These are phyloP conservation scores for Vicia faba DNA, from an alignment of 306 rosid genomes.

Conservation along the genomic window DNA sequence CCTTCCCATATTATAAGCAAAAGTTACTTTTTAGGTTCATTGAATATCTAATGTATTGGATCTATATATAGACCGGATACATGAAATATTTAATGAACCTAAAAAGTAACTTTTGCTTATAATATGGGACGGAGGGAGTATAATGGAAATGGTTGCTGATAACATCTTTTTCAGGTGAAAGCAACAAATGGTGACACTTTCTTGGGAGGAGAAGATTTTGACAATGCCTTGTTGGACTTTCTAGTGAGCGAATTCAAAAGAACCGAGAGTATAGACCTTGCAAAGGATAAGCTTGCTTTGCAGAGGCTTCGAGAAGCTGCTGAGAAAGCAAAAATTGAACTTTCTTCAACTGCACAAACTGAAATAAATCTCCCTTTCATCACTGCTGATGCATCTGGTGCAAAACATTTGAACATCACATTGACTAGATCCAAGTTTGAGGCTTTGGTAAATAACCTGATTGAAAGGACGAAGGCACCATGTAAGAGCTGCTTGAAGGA, in stretches of 20 bases:
- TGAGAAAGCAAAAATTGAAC: conserved; percentile 93
- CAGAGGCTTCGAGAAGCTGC: conserved; percentile 98
- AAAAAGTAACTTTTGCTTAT: no score
- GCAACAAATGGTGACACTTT: conserved; percentile 95
- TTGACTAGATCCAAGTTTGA: conserved; percentile 89
- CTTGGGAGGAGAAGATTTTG: conserved; percentile 97
- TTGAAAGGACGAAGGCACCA: conserved; percentile 88
- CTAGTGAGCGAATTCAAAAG: conserved; percentile 83
- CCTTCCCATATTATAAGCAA: no score
- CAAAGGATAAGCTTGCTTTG: conserved; percentile 87
- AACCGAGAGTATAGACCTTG: conserved; percentile 72
- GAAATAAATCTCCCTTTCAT: conserved; percentile 92
- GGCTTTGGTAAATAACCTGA: conserved; percentile 68
- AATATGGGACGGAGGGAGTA: no score
- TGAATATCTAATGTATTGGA: no score
- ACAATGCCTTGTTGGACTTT: conserved; percentile 80
- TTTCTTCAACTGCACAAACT: conserved; percentile 91
- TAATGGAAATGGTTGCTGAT: not conserved
- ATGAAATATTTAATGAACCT: no score
- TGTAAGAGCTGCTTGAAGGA: conserved; percentile 90
- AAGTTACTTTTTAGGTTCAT: no score
- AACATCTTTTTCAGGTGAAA: conserved; percentile 62
- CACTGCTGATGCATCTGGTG: conserved; percentile 93
- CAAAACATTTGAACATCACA: conserved; percentile 86
- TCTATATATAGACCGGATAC: no score